Base-by-base conservation (phyloP, 805 yeast species). In the Starmerella asiatica region DNA sequence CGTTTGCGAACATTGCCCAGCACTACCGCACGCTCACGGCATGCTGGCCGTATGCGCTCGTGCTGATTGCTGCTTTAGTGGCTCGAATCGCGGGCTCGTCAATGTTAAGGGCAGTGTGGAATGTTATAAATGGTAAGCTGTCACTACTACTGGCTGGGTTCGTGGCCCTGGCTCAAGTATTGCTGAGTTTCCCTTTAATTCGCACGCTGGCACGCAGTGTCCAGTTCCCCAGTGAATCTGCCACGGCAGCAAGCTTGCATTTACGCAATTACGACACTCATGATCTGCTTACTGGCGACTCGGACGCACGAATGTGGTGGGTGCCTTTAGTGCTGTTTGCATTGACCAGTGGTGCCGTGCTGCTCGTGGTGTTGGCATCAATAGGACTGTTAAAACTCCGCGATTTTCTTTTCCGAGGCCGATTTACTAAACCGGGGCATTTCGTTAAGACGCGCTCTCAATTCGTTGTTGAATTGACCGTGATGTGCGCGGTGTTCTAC, bases 1-100 rank as follows among this genome's bases (percentile, higher is more conserved):
- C 88, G 29, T 58, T 86, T 43, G 78, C 76, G 41, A 65, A 79
- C 47, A 59, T 86, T 34, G 77, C 81, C 4, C 63, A 85, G 49
- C 66, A 93, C 40, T 88, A 80, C 57, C 68, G 98, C 52, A 67
- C 88, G 12, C 73, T 81, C 7, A 39, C 37, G 2, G 49, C 49
- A 6, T 39, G 1, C 62, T 79, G 30, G 77, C 81, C 3, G 68
- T 85, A 1, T 68, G 71, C 74, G 29, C 62, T 80, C 15, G 67
- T 42, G 21, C 18, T 45, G 15, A 20, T 39, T 5, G 32, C 42
- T 2, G 8, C 34, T 6, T 21, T 33, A 32, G 20, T 34, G 1
- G 21, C 26, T 7, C 7, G 26, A 23, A 16, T 2, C n/a, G n/a
- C n/a, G n/a, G 9, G 11, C 9, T 11, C 9, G 11, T 23, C 26